A percentile compares a stretch with the other conserved stretches of the same genome.
Conservation (phyloP, 768 basidiomycete genomes). For the Phanerochaete carnosa region DNA sequence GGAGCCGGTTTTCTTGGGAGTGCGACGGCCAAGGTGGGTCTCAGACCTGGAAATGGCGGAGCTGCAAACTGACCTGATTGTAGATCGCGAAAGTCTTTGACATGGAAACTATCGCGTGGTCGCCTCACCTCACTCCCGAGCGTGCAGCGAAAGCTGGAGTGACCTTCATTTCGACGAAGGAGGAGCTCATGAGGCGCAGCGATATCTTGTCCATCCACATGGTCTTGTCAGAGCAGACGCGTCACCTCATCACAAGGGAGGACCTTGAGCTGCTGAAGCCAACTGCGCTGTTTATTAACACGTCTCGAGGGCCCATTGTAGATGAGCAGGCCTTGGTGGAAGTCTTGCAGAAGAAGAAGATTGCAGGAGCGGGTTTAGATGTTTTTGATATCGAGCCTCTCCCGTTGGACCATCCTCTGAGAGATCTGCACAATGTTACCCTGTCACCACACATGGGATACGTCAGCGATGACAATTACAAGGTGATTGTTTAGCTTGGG, state of each 20-base stretch:
- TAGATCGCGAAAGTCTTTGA: constrained; percentile 58
- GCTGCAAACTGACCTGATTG: background rate
- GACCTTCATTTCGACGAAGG: constrained; percentile 45
- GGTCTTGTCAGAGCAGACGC: constrained; percentile 49
- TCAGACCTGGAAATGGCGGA: background rate
- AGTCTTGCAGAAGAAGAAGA: constrained; percentile 40
- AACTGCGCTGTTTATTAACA: constrained; percentile 61
- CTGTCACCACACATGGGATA: constrained; percentile 64
- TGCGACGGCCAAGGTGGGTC: constrained; percentile 44
- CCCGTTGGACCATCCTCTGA: constrained; percentile 51
- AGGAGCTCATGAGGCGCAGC: constrained; percentile 47
- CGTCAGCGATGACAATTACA: constrained; percentile 47
- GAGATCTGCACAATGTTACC: constrained; percentile 50
- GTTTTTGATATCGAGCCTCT: constrained; percentile 69
- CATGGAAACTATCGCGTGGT: constrained; percentile 63
- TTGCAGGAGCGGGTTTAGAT: constrained; percentile 61
- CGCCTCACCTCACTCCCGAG: constrained; percentile 57
- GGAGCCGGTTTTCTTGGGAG: constrained; percentile 59
- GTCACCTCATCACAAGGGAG: constrained; percentile 41
- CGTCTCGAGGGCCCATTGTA: constrained; percentile 62
- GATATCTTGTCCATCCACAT: constrained; percentile 64
- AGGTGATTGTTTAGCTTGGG: constrained; percentile 29
- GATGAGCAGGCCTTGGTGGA: constrained; percentile 55
- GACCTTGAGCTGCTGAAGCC: constrained; percentile 56
- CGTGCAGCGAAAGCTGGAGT: constrained; percentile 51